These are phyloP conservation scores for Salix purpurea DNA, from an alignment of 345 rosid genomes.

Conservation along the genomic window DNA sequence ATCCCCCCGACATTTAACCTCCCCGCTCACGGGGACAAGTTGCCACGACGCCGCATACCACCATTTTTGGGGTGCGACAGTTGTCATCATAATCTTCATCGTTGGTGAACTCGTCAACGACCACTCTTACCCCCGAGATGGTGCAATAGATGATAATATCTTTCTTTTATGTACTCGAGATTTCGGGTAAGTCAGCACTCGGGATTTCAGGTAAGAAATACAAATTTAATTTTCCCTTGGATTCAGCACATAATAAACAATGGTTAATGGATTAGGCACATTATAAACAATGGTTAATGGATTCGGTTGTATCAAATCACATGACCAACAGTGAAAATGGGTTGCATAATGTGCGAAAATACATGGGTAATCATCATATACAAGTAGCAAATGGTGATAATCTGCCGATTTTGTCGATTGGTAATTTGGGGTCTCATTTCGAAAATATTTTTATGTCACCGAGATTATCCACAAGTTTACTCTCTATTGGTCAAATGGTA, in stretches of 20 bases:
- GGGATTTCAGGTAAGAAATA: not conserved
- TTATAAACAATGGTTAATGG: not conserved
- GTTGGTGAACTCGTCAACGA: accelerated
- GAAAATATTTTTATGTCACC: not conserved
- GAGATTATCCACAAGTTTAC: not conserved
- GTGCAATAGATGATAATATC: not conserved
- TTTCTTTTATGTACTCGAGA: not conserved
- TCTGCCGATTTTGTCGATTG: not conserved
- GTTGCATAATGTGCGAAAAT: too few species aligned
- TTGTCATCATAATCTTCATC: not conserved
- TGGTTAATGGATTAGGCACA: too few species aligned
- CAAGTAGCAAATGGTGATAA: not conserved
- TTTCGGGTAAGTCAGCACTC: too few species aligned
- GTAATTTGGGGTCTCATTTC: not conserved
- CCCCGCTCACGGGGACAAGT: too few species aligned
- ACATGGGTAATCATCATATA: too few species aligned
- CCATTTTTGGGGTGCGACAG: too few species aligned
- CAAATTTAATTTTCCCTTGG: too few species aligned
- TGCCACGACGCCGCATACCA: too few species aligned
- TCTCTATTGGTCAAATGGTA: too few species aligned
- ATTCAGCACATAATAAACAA: too few species aligned
- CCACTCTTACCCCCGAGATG: not conserved
- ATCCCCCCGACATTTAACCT: too few species aligned
- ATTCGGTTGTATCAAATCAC: not conserved
- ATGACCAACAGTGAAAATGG: not conserved